phyloP scores from a whole-genome alignment of 305 asterid species.

The Fraxinus velutina region DNA sequence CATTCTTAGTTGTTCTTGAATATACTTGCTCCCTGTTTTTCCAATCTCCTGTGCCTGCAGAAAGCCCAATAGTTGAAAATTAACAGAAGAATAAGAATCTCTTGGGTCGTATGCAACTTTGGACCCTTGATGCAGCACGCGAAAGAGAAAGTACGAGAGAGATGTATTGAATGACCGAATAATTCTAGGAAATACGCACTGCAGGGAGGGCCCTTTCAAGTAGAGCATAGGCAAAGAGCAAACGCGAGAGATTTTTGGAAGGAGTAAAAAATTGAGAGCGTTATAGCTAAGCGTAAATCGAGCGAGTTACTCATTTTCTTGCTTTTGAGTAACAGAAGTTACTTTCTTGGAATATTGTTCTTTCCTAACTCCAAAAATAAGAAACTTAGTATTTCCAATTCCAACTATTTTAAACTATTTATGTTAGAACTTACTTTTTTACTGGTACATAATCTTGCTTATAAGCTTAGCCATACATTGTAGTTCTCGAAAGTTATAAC shows the following conservation, averaged over 20 bases:
- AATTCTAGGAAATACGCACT: neutral
- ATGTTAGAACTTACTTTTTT: neutral
- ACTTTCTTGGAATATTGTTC: neutral
- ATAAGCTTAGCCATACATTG: neutral
- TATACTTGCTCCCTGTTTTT: slow-evolving; percentile 58
- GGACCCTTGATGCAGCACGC: neutral
- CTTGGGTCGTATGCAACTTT: neutral
- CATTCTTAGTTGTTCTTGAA: slow-evolving; percentile 62
- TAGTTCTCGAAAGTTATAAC: neutral
- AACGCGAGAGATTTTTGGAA: neutral
- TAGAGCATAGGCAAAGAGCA: neutral
- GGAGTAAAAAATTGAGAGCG: neutral
- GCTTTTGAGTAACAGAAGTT: neutral
- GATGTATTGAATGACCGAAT: too few species aligned
- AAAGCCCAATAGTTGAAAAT: neutral
- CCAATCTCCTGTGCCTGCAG: slow-evolving; percentile 74
- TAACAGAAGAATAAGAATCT: neutral
- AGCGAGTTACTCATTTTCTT: neutral
- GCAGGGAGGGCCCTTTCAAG: neutral
- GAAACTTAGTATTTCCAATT: neutral
- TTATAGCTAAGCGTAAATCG: neutral
- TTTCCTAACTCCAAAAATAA: neutral
- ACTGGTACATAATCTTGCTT: neutral
- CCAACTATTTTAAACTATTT: neutral
- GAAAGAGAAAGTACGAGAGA: too few species aligned